Evolutionary conservation across 1,284 basidiomycete genomes (phyloP), one percentile per base, ranked within the genome.

Genomic region (Wolfiporia cocos): DNA sequence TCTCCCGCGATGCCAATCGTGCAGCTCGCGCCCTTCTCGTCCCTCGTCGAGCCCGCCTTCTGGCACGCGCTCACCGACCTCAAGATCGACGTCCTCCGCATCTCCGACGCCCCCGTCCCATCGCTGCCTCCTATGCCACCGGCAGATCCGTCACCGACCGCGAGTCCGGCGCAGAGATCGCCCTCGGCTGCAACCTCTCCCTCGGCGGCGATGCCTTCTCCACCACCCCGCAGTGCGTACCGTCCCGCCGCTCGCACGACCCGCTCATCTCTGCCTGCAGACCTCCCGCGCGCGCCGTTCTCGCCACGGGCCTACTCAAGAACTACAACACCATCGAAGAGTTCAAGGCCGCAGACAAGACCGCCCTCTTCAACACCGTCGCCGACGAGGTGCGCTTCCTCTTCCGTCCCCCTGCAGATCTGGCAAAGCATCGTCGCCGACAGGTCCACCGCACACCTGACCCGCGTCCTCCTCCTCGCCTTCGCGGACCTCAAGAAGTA

Each of bases 401-500:
- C 19, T 45, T 34, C 36, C n/a, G n/a, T n/a, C 17, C 11, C 6
- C 3, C 11, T 31, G 5, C 12, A 86, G 81, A 82, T 86, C 48
- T 87, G 84, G 85, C 64, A 77, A 20, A 67, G 70, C 47, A 74
- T 81, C 42, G 49, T 69, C 37, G 57, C 68, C 30, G 72, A 68
- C 36, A 70, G 70, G 39, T 74, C 78, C 45, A 66, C 73, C 0
- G 59, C 71, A 3, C 63, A 70, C 9, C 70, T 97, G 37, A 86
- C 78, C 43, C 73, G 74, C 2, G 98, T 98, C 65, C 70, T 97
- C 12, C 69, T 96, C 20, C 86, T 99, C 51, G 92, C 92, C 0
- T 99, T 86, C 56, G 90, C 95, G 0, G 96, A 99, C 63, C 81
- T 99, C 47, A 99, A 99, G 72, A 97, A 95, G 64, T 98, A 95